These are phyloP conservation scores for Tetracladium setigerum DNA, from an alignment of 495 filamentous ascomycete genomes.

Conservation along the genomic window DNA sequence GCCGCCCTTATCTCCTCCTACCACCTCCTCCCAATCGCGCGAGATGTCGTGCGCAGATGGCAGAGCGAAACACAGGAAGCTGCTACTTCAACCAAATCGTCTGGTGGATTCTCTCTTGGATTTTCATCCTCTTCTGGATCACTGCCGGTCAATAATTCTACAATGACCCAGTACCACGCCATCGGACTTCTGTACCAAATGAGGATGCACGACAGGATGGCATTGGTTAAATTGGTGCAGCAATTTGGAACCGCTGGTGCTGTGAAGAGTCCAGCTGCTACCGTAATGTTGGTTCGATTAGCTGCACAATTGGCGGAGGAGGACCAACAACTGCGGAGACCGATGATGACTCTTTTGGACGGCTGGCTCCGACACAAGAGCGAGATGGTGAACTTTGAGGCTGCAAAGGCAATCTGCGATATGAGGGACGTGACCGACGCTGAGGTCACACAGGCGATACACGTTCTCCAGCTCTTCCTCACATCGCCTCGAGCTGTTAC, in stretches of 20 bases:
- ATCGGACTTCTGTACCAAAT: slow-evolving; percentile 98
- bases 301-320: slow-evolving; percentile 95
- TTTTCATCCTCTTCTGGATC: slow-evolving; percentile 70
- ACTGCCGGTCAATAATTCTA: slow-evolving; percentile 69
- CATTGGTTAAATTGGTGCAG: slow-evolving; percentile 99
- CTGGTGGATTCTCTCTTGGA: slow-evolving; percentile 79
- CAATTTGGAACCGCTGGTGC: slow-evolving; percentile 88
- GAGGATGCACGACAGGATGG: slow-evolving; percentile 95
- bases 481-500: slow-evolving; percentile 94
- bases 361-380: slow-evolving; percentile 98
- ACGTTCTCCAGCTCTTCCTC: slow-evolving; percentile 91
- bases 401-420: slow-evolving; percentile 94
- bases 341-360: slow-evolving; percentile 92
- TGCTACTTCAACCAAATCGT: slow-evolving; percentile 80
- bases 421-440: slow-evolving; percentile 88
- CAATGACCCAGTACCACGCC: slow-evolving; percentile 97
- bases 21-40: slow-evolving; percentile 91
- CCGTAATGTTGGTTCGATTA: slow-evolving; percentile 84
- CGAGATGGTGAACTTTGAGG: slow-evolving; percentile 99
- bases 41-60: slow-evolving; percentile 94
- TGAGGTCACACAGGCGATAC: slow-evolving; percentile 87
- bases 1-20: slow-evolving; percentile 97
- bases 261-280: slow-evolving; percentile 89
- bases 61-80: slow-evolving; percentile 98
- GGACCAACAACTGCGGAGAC: slow-evolving; percentile 77